Percentiles rank a stretch among this genome's conserved stretches.
Conservation (phyloP, 306 rosid species). For the Pyrus pyrifolia region DNA sequence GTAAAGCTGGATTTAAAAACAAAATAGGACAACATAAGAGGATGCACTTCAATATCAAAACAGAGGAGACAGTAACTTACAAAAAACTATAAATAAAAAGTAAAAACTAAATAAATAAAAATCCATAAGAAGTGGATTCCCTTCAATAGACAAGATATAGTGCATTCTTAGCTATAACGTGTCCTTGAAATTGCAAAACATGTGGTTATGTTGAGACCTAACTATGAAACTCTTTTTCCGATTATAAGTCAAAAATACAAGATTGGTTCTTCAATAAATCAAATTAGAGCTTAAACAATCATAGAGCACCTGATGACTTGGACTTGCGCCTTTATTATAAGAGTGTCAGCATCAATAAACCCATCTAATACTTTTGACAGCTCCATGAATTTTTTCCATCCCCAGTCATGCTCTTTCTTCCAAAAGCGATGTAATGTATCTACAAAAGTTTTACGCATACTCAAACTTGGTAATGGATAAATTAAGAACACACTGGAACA, state of each 20-base stretch:
- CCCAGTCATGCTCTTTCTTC: constrained; percentile 99
- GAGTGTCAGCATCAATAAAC: constrained; percentile 85
- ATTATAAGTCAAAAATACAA: not conserved
- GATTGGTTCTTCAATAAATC: not conserved
- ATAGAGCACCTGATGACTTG: constrained; percentile 88
- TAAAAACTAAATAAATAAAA: not conserved
- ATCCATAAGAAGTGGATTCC: not conserved
- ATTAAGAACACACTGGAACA: constrained; percentile 14
- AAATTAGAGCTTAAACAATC: not conserved
- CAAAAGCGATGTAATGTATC: constrained; percentile 98
- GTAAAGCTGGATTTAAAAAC: not conserved
- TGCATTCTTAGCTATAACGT: not conserved
- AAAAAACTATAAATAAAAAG: not conserved
- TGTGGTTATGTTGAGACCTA: not conserved
- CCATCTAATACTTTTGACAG: constrained; percentile 92
- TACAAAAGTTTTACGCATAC: constrained; percentile 27
- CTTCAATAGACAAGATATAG: not conserved
- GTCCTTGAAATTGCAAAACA: not conserved
- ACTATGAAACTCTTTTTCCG: not conserved
- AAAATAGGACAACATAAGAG: not conserved
- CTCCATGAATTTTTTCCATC: constrained; percentile 99
- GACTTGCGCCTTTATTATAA: constrained; percentile 97
- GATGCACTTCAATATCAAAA: not conserved
- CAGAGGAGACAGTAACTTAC: not conserved
- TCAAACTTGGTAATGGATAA: constrained; percentile 9